Base-by-base conservation (phyloP, 2,329 filamentous ascomycete species). In the Rhynchosporium graminicola region DNA sequence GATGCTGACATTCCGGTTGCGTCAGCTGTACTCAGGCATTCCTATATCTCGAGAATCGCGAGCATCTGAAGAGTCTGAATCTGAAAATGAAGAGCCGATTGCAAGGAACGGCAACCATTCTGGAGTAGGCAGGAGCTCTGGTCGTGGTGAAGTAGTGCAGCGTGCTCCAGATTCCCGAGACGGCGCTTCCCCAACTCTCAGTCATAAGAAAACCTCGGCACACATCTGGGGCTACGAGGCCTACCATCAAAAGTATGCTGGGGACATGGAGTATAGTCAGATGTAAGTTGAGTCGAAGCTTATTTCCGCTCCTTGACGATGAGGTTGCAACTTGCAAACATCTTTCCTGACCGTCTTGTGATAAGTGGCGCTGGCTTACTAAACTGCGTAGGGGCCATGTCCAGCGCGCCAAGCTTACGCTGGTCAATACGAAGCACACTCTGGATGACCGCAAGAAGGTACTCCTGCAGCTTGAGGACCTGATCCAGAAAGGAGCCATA, bases 181-280 rank as follows among this genome's bases (percentile, higher is more conserved):
- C 1, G 4, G 15, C 7, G 15, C 10, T 10, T 9, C 45, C 2
- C 29, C 36, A 13, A 43, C 38, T 43, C 28, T 42, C 5, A 59
- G 50, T 26, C 20, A 59, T 20, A 60, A 61, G 29, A 33, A 33
- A 20, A 54, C 48, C 6, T 3, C 54, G 3, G 48, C 59, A 1
- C 63, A 60, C 33, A 60, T 66, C 1, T 68, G 66, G 66, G 66
- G 66, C 8, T 68, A 66, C 12, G 33, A 45, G 10, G 62, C 61
- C 4, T 50, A 47, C 28, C 57, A 61, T 15, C 54, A 65, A 1
- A 33, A 55, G 28, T 65, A 62, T 33, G 43, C 47, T 8, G 46
- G 58, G 1, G 48, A 57, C 4, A 50, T 62, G 9, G 29, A 57
- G 15, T 61, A 61, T 7, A 51, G 48, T 47, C 13, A 28, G 20